Percentiles rank a stretch among this genome's conserved stretches.
Conservation (phyloP, 2,329 filamentous ascomycete species). For the Clonostachys solani region DNA sequence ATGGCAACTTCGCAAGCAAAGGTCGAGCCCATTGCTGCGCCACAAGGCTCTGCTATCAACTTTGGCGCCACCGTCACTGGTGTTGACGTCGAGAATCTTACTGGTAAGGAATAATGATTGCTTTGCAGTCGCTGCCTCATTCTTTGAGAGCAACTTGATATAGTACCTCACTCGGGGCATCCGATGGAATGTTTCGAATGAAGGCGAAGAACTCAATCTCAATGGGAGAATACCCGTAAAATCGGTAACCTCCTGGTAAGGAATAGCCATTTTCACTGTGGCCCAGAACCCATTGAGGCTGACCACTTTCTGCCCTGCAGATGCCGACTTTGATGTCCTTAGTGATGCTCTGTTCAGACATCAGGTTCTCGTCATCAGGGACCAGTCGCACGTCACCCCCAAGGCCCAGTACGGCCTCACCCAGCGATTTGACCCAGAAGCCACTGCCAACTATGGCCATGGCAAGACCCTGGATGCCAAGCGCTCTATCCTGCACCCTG, state of each 20-base stretch:
- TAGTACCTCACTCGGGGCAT: too few relatives aligned
- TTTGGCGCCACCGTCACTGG: slow-evolving; percentile 59
- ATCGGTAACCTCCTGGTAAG: slow-evolving; percentile 59
- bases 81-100: slow-evolving; percentile 57
- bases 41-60: slow-evolving; percentile 36
- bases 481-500: slow-evolving; percentile 67
- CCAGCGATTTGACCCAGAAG: slow-evolving; percentile 65
- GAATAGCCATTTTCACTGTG: slow-evolving; percentile 4
- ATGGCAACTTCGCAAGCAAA: slow-evolving; percentile 10
- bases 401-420: slow-evolving; percentile 73
- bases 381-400: slow-evolving; percentile 59
- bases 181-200: not conserved
- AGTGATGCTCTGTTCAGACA: slow-evolving; percentile 62
- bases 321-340: slow-evolving; percentile 61
- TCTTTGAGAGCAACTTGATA: too few relatives aligned
- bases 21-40: slow-evolving; percentile 29
- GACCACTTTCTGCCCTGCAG: slow-evolving; percentile 23
- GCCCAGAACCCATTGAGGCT: slow-evolving; percentile 6
- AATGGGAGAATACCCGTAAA: slow-evolving; percentile 50
- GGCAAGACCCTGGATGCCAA: slow-evolving; percentile 67
- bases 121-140: too few relatives aligned
- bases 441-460: slow-evolving; percentile 65
- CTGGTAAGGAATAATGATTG: slow-evolving; percentile 40
- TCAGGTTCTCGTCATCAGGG: slow-evolving; percentile 68
- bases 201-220: not conserved